Percentiles rank a stretch among this genome's conserved stretches.
Conservation (phyloP, 2,329 filamentous ascomycete genomes). For the Zasmidium angulare region DNA sequence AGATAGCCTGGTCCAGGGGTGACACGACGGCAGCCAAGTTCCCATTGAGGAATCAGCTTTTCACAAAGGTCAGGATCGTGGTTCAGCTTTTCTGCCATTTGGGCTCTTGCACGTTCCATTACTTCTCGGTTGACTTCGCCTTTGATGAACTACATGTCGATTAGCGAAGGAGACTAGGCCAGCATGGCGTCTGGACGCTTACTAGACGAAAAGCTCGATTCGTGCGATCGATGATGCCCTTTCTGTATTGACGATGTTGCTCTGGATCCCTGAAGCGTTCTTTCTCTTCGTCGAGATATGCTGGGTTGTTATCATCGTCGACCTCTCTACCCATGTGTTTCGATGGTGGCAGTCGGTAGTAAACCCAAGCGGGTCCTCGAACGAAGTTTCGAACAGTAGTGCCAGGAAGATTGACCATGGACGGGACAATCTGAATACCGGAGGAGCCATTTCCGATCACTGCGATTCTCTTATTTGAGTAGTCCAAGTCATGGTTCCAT, state of each 20-base stretch:
- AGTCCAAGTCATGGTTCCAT: conserved; percentile 35
- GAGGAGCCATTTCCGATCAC: conserved; percentile 43
- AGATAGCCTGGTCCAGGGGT: conserved; percentile 54
- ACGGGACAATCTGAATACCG: conserved; percentile 42
- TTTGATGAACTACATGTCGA: conserved; percentile 40
- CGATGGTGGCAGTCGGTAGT: conserved; percentile 54
- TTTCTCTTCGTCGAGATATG: conserved; percentile 38
- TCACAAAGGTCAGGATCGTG: conserved; percentile 39
- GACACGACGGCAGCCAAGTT: conserved; percentile 38
- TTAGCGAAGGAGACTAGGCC: conserved; percentile 30
- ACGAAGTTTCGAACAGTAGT: conserved; percentile 50
- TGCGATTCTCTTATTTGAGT: conserved; percentile 36
- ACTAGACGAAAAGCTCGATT: conserved; percentile 52
- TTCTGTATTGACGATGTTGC: conserved; percentile 47
- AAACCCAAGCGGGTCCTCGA: conserved; percentile 64
- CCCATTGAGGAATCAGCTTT: conserved; percentile 41
- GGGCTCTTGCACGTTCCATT: conserved; percentile 3
- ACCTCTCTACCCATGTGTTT: conserved; percentile 39
- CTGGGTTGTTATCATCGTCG: conserved; percentile 45
- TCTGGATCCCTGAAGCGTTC: conserved; percentile 40
- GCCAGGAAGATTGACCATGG: conserved; percentile 54
- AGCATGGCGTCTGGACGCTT: too few relatives aligned
- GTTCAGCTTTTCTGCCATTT: conserved; percentile 42
- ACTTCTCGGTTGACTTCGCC: conserved; percentile 14
- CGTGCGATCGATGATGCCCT: conserved; percentile 48